Conservation (phyloP, 257 asterid species). For the Fraxinus pennsylvanica region DNA sequence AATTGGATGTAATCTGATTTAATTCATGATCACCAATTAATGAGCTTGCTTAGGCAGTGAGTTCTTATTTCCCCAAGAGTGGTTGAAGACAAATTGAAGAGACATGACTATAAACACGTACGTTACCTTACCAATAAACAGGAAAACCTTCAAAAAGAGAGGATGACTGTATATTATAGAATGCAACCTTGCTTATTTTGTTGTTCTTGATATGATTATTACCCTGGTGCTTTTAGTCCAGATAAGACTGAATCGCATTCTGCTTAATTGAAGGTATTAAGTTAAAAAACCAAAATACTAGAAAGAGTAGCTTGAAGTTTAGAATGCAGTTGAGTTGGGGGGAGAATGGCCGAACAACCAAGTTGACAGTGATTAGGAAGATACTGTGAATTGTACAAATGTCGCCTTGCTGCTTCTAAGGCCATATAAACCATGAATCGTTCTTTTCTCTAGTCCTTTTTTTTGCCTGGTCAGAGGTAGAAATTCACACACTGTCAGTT, state of each 20-base stretch:
- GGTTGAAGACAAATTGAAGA: background rate
- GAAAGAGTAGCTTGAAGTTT: background rate
- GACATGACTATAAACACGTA: background rate
- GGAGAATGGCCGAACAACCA: too few relatives aligned
- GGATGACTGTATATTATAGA: background rate
- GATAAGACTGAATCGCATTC: background rate
- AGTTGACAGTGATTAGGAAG: too few relatives aligned
- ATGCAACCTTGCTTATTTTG: background rate
- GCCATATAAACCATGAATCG: too few relatives aligned
- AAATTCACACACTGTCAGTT: background rate
- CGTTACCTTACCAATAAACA: background rate
- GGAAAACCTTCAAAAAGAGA: background rate
- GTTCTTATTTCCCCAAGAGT: background rate
- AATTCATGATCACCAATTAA: conserved; percentile 13
- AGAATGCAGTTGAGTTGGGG: background rate
- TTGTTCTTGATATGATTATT: background rate
- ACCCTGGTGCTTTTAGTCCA: background rate
- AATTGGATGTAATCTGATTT: conserved; percentile 1
- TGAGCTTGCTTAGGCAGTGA: background rate
- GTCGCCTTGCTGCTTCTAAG: too few relatives aligned
- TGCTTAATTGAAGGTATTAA: too few relatives aligned
- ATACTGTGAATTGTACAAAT: too few relatives aligned
- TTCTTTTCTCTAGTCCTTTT: too few relatives aligned
- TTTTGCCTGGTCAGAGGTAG: background rate
- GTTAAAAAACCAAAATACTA: background rate